Base-by-base conservation (phyloP, 345 rosid species). In the Bruguiera sexangula region DNA sequence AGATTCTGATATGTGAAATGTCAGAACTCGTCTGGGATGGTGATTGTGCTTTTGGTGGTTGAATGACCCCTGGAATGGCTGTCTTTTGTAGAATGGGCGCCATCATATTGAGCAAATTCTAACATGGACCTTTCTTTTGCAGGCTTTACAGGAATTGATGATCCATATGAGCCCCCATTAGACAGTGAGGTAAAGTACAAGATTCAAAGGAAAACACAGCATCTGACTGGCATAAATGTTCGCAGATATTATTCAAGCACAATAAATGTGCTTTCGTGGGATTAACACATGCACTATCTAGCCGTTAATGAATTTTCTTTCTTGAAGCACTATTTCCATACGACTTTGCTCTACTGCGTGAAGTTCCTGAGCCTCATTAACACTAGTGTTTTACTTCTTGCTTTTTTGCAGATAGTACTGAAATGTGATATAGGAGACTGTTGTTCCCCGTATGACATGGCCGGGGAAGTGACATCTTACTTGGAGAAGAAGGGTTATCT, bases 111-210 rank as follows among this genome's bases (percentile, higher is more conserved):
- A 8, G 16, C 2, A 19, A 19, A 13, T 21, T 67, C 50, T 56
- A 9, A 55, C 18, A 0, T 22, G 13, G 22, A 27, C 27, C 52
- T 6, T 18, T 29, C 11, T n/a, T 55, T 50, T 66, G 20, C 79
- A 76, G 75, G 75, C 6, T 76, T 76, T 55, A 71, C 79, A 5
- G 75, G 79, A 54, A 71, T 76, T 46, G 79, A 70, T 76, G 76
- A 71, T 62, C 79, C 75, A 26, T 76, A 76, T 56, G 75, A 76
- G 51, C 65, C 69, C 24, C 76, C 80, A 43, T 5, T 39, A 22
- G 43, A 64, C 51, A 43, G 69, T 27, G 78, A 75, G 78, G 78
- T 75, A 73, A 54, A 51, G 30, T 37, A 29, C 26, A 11, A 0
- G 4, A 55, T 30, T 26, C 52, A 24, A 37, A 56, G 16, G 18